phyloP scores from a whole-genome alignment of 2,329 filamentous ascomycete species.

The Macrophomina pseudophaseolina region DNA sequence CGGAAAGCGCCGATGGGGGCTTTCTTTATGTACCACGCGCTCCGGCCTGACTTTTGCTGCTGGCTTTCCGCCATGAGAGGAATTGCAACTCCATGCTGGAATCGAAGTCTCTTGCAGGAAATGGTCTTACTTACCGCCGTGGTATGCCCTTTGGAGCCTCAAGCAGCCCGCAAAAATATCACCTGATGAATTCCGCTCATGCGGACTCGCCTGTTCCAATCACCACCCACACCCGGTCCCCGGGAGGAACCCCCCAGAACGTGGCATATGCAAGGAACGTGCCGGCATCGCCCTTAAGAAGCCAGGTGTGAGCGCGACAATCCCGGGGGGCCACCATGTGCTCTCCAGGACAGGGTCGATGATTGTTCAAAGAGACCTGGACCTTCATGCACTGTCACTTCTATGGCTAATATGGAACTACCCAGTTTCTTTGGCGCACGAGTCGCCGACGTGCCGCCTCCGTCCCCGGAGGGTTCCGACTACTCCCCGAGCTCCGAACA shows the following conservation, averaged over 20 bases:
- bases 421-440: too few species aligned
- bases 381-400: too few species aligned
- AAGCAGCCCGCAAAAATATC: neutral
- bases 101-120: neutral
- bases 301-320: too few species aligned
- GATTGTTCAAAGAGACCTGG: too few species aligned
- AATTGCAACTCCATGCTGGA: neutral
- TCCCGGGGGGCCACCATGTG: too few species aligned
- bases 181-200: slow-evolving; percentile 8
- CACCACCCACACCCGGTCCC: neutral
- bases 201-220: neutral
- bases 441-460: too few species aligned
- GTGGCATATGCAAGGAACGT: slow-evolving; percentile 13
- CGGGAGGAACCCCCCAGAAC: neutral
- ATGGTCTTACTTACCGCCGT: neutral
- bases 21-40: neutral
- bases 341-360: too few species aligned
- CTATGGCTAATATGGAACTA: too few species aligned
- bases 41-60: neutral
- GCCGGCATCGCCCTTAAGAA: too few species aligned
- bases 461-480: too few species aligned
- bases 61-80: neutral
- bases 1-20: neutral
- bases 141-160: neutral
- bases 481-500: too few species aligned